Conservation (phyloP, 2,329 filamentous ascomycete genomes). For the Ophiocordyceps camponoti-floridani region DNA sequence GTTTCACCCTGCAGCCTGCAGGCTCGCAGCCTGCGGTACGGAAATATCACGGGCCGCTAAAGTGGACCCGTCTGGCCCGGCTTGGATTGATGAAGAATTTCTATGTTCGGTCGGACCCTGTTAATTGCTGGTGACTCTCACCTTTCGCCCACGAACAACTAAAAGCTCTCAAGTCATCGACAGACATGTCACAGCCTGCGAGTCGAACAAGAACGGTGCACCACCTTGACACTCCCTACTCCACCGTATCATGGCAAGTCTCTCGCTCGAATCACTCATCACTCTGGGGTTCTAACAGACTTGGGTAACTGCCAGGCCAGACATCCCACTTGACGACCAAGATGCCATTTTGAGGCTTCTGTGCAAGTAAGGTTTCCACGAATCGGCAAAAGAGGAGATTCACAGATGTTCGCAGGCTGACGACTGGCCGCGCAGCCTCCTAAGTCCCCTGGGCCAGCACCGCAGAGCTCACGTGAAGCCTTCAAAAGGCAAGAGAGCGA, state of each 20-base stretch:
- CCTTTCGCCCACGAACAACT: no score
- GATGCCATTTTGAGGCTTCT: constrained; percentile 48
- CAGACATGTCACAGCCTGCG: constrained; percentile 10
- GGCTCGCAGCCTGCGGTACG: no score
- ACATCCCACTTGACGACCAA: constrained; percentile 37
- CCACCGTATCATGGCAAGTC: constrained; percentile 37
- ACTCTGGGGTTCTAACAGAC: neutral
- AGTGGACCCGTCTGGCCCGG: no score
- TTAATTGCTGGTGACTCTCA: no score
- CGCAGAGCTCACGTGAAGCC: constrained; percentile 31
- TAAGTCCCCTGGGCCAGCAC: constrained; percentile 45
- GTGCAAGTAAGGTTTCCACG: constrained; percentile 32
- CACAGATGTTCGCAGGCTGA: neutral
- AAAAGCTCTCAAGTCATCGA: neutral
- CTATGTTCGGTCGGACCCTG: no score
- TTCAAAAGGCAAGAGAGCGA: constrained; percentile 44
- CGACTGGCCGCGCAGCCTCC: constrained; percentile 25
- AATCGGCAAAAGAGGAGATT: neutral
- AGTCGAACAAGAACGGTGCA: constrained; percentile 39
- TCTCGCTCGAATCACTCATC: neutral
- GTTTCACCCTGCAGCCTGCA: no score
- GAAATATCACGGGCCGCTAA: no score
- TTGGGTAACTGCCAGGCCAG: constrained; percentile 31
- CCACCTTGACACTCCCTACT: constrained; percentile 49
- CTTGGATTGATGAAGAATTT: no score